phyloP scores from a whole-genome alignment of 1,284 basidiomycete genomes.

The Rhodotorula sp. region DNA sequence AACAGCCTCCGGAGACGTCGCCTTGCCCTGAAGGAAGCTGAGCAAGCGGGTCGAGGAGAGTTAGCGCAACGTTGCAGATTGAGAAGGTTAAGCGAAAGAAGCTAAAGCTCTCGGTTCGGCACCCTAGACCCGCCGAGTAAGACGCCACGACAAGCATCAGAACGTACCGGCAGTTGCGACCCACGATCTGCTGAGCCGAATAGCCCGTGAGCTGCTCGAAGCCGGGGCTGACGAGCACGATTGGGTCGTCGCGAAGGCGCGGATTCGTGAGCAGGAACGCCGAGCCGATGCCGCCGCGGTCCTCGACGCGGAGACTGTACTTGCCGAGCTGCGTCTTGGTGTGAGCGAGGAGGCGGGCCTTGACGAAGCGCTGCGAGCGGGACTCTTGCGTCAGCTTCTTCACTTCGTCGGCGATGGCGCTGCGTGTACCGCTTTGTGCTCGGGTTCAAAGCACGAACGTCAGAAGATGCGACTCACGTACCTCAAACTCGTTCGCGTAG shows the following conservation, averaged over 20 bases:
- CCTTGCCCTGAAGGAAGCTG: slow-evolving; percentile 45
- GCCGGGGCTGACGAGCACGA: slow-evolving; percentile 45
- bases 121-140: too few relatives aligned
- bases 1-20: slow-evolving; percentile 35
- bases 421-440: too few relatives aligned
- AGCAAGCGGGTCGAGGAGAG: too few relatives aligned
- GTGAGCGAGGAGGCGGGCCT: slow-evolving; percentile 26
- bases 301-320: slow-evolving; percentile 12
- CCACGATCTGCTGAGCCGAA: slow-evolving; percentile 42
- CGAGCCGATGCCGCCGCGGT: slow-evolving; percentile 24
- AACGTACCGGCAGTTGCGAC: slow-evolving; percentile 45
- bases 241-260: slow-evolving; percentile 43
- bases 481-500: slow-evolving; percentile 15
- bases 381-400: too few relatives aligned
- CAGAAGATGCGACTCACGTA: too few relatives aligned
- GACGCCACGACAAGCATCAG: not conserved
- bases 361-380: slow-evolving; percentile 8
- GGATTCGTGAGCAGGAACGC: slow-evolving; percentile 28
- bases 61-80: not conserved
- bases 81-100: not conserved
- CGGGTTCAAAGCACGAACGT: not conserved
- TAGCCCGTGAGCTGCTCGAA: slow-evolving; percentile 46
- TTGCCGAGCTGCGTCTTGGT: slow-evolving; percentile 24
- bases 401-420: too few relatives aligned
- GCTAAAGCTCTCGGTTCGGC: too few relatives aligned